phyloP scores from a whole-genome alignment of 352 stramenopile species.

The Aphanomyces stellatus region DNA sequence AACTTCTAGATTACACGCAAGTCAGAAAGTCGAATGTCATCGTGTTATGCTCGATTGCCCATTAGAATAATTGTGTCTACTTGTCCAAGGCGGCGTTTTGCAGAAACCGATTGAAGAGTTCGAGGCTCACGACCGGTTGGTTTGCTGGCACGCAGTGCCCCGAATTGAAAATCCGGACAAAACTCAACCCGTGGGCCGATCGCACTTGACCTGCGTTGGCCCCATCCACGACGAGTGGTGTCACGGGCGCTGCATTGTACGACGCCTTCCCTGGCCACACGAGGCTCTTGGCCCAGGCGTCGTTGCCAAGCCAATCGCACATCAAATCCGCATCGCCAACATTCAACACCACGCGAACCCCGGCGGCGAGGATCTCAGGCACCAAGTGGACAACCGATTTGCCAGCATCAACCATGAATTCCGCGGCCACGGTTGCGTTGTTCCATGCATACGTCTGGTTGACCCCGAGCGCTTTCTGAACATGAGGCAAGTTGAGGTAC shows the following conservation, averaged over 20 bases:
- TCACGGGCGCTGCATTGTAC: slow-evolving; percentile 62
- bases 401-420: slow-evolving; percentile 60
- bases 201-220: slow-evolving; percentile 22
- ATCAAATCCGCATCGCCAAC: slow-evolving; percentile 96
- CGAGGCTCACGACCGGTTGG: slow-evolving; percentile 54
- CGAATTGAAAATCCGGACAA: slow-evolving; percentile 13
- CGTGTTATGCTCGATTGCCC: no score
- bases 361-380: slow-evolving; percentile 73
- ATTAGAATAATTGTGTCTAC: no score
- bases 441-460: slow-evolving; percentile 27
- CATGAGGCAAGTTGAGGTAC: slow-evolving; percentile 9
- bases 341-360: slow-evolving; percentile 88
- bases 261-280: slow-evolving; percentile 85
- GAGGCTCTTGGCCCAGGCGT: slow-evolving; percentile 89
- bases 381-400: slow-evolving; percentile 89
- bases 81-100: slow-evolving; percentile 21
- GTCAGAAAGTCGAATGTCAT: no score
- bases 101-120: slow-evolving; percentile 81
- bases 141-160: slow-evolving; percentile 35
- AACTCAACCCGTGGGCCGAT: slow-evolving; percentile 21
- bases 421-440: slow-evolving; percentile 82
- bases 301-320: slow-evolving; percentile 95
- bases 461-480: slow-evolving; percentile 2
- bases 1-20: no score
- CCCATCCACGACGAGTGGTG: slow-evolving; percentile 24